phyloP scores from a whole-genome alignment of 2,329 filamentous ascomycete genomes.

The Fusarium keratoplasticum region DNA sequence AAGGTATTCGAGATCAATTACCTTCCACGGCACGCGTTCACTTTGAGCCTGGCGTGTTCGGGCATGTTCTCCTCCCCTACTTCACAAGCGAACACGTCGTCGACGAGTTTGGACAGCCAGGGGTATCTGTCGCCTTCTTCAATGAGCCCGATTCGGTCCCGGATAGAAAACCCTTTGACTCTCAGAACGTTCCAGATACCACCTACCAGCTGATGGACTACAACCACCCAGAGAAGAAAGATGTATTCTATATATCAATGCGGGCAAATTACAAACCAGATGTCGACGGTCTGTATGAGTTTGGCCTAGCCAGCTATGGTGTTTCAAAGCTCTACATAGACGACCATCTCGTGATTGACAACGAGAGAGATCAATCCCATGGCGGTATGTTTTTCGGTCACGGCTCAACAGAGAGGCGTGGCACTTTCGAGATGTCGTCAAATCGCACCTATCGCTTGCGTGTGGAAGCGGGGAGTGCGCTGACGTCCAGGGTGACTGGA shows the following conservation, averaged over 20 bases:
- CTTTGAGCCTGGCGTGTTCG: slow-evolving; percentile 27
- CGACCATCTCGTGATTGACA: slow-evolving; percentile 47
- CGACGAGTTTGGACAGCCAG: background rate
- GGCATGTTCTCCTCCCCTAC: slow-evolving; percentile 15
- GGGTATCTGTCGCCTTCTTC: slow-evolving; percentile 17
- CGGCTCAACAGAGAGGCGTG: slow-evolving; percentile 48
- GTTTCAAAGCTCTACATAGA: slow-evolving; percentile 49
- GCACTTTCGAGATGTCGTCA: slow-evolving; percentile 5
- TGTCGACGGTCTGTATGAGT: slow-evolving; percentile 42
- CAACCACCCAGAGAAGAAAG: slow-evolving; percentile 24
- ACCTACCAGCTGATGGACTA: slow-evolving; percentile 46
- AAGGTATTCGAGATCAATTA: slow-evolving; percentile 41
- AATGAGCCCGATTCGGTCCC: slow-evolving; percentile 15
- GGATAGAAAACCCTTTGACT: slow-evolving; percentile 31
- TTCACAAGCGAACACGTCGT: slow-evolving; percentile 12
- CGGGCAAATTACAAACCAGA: slow-evolving; percentile 32
- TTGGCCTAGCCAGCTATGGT: slow-evolving; percentile 48
- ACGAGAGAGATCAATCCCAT: slow-evolving; percentile 44
- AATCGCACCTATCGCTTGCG: slow-evolving; percentile 15
- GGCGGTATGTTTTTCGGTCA: slow-evolving; percentile 52
- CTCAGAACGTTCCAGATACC: slow-evolving; percentile 35
- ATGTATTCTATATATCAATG: slow-evolving; percentile 40
- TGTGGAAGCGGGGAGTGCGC: slow-evolving; percentile 22
- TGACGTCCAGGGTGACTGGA: slow-evolving; percentile 16
- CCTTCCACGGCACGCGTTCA: background rate